A percentile compares a stretch with the other conserved stretches of the same genome.
phyloP scores from a whole-genome alignment of 768 basidiomycete species.

The Termitomyces sp. region DNA sequence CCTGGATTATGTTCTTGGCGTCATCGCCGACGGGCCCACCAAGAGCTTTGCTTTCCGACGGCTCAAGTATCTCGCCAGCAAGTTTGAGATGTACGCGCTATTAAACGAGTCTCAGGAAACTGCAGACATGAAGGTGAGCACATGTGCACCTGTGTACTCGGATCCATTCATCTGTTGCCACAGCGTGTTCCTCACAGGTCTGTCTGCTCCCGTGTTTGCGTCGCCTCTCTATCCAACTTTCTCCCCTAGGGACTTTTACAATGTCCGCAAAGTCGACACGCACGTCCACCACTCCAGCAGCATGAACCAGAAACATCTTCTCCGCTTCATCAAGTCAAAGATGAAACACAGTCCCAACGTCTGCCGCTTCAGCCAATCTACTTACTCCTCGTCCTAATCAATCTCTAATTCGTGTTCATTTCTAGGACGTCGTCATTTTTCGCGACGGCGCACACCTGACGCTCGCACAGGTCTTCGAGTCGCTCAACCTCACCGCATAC shows the following conservation, averaged over 20 bases:
- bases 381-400: neutral
- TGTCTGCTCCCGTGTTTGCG: slow-evolving; percentile 43
- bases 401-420: too few species aligned
- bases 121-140: slow-evolving; percentile 89
- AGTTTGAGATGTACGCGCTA: slow-evolving; percentile 90
- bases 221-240: neutral
- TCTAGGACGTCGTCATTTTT: slow-evolving; percentile 90
- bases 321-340: slow-evolving; percentile 98
- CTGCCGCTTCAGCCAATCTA: slow-evolving; percentile 9
- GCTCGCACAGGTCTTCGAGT: slow-evolving; percentile 92
- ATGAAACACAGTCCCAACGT: slow-evolving; percentile 88
- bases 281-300: slow-evolving; percentile 98
- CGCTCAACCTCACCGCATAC: slow-evolving; percentile 91
- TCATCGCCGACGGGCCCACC: slow-evolving; percentile 92
- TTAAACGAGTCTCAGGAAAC: slow-evolving; percentile 93
- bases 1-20: slow-evolving; percentile 83
- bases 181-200: neutral
- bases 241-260: slow-evolving; percentile 87
- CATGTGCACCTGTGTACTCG: neutral
- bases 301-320: slow-evolving; percentile 98
- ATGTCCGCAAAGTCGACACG: slow-evolving; percentile 96
- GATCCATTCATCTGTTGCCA: neutral
- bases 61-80: slow-evolving; percentile 86
- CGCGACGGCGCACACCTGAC: slow-evolving; percentile 89
- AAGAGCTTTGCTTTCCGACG: slow-evolving; percentile 94